Conservation (phyloP, 768 basidiomycete genomes). For the Xerocomellus amylosporus region DNA sequence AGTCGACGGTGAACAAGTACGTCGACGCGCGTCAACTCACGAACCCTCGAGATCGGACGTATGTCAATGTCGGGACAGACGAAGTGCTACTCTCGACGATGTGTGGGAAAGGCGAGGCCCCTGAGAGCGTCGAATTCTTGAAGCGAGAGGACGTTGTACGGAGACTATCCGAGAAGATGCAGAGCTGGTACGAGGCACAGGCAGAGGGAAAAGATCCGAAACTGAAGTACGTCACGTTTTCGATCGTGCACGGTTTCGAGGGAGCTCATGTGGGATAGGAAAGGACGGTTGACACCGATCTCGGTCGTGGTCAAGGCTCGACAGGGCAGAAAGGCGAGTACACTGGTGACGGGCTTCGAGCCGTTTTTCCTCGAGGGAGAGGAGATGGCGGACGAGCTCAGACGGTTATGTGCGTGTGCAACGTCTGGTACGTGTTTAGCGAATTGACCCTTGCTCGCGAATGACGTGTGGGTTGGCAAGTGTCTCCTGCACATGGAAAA, state of each 20-base stretch:
- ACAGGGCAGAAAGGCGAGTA: slow-evolving; percentile 76
- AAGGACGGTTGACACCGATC: slow-evolving; percentile 72
- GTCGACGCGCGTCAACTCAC: slow-evolving; percentile 57
- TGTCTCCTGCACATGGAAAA: slow-evolving; percentile 60
- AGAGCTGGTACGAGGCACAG: slow-evolving; percentile 67
- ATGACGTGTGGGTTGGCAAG: slow-evolving; percentile 33
- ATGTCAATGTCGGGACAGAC: slow-evolving; percentile 59
- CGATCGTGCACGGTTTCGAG: not conserved
- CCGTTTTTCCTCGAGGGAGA: slow-evolving; percentile 68
- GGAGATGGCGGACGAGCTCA: slow-evolving; percentile 74
- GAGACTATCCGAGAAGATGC: slow-evolving; percentile 63
- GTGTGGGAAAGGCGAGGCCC: slow-evolving; percentile 33
- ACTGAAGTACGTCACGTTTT: slow-evolving; percentile 49
- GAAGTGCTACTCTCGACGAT: slow-evolving; percentile 39
- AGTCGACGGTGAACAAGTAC: slow-evolving; percentile 58
- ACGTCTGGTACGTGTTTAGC: slow-evolving; percentile 57
- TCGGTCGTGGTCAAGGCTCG: slow-evolving; percentile 66
- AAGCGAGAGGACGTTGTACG: slow-evolving; percentile 63
- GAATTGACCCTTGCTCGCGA: not conserved
- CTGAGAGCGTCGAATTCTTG: slow-evolving; percentile 47
- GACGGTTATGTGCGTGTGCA: slow-evolving; percentile 72
- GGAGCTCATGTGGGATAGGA: slow-evolving; percentile 43
- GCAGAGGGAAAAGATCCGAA: slow-evolving; percentile 54
- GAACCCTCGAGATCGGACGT: slow-evolving; percentile 64
- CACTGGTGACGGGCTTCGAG: slow-evolving; percentile 78